These are phyloP conservation scores for Saccharomycopsis babjevae DNA, from an alignment of 805 yeast genomes.

Conservation along the genomic window DNA sequence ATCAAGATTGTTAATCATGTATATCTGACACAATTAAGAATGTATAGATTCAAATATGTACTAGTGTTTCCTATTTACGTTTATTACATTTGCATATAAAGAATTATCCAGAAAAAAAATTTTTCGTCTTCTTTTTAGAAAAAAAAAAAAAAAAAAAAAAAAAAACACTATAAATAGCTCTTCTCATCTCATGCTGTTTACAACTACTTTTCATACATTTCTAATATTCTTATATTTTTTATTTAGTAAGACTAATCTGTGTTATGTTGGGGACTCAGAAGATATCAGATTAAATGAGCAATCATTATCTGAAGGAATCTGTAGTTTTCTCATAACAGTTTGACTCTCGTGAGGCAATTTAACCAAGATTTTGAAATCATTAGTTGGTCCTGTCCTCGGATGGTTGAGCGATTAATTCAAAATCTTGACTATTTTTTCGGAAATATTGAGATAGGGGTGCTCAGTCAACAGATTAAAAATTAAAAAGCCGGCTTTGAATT, in stretches of 20 bases:
- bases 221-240: constrained; percentile 14
- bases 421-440: not conserved
- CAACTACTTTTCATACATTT: constrained; percentile 4
- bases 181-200: not conserved
- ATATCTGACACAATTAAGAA: not conserved
- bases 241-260: constrained; percentile 36
- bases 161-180: not conserved
- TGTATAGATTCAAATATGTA: not conserved
- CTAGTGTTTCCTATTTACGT: not conserved
- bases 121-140: not conserved
- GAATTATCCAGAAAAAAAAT: not conserved
- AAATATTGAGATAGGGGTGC: constrained; percentile 65
- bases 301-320: constrained; percentile 20
- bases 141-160: not conserved
- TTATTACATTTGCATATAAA: not conserved
- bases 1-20: not conserved
- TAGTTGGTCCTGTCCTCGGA: constrained; percentile 20
- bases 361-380: constrained; percentile 24
- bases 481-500: constrained; percentile 58
- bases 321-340: constrained; percentile 35
- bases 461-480: constrained; percentile 97
- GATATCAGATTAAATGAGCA: constrained; percentile 20
- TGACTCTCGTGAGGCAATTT: constrained; percentile 65
- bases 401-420: constrained; percentile 41
- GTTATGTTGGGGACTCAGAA: constrained; percentile 37